Percentiles rank a stretch among this genome's conserved stretches.
Evolutionary conservation across 352 stramenopile species (phyloP).

Genomic region (Phytophthora pseudosyringae): DNA sequence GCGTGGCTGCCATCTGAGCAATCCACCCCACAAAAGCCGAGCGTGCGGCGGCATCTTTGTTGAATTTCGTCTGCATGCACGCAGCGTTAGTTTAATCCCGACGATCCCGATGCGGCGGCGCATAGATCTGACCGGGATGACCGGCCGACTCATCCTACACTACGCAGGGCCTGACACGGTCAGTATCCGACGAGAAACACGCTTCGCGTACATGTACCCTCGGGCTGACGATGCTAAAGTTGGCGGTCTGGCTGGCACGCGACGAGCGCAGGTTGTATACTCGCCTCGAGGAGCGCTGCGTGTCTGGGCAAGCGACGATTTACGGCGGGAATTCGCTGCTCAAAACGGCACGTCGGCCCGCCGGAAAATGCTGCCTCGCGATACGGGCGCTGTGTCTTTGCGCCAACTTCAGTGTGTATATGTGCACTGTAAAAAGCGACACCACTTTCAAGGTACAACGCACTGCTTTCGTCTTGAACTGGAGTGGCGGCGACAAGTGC

Average conservation of each 20-base stretch:
- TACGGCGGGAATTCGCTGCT: conserved; percentile 7
- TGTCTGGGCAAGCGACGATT: conserved; percentile 21
- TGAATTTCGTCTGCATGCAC: conserved; percentile 20
- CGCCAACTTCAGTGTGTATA: conserved; percentile 10
- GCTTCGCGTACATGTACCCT: conserved; percentile 4
- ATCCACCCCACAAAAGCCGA: conserved; percentile 14
- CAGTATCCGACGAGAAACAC: conserved; percentile 1
- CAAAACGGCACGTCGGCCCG: neutral
- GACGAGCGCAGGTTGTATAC: conserved; percentile 16
- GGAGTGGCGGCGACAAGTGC: too few species aligned
- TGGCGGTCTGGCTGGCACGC: conserved; percentile 1
- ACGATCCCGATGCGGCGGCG: conserved; percentile 13
- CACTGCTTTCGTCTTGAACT: too few species aligned
- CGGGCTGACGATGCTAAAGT: conserved; percentile 6
- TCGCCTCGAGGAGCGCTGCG: conserved; percentile 8
- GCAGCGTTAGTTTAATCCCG: conserved; percentile 26
- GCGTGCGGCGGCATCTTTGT: conserved; percentile 24
- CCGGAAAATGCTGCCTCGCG: conserved; percentile 22
- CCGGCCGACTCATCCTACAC: conserved; percentile 10
- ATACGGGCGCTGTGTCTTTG: conserved; percentile 17
- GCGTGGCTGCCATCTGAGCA: conserved; percentile 19
- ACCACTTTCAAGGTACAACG: too few species aligned
- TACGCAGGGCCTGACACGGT: neutral
- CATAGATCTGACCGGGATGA: neutral
- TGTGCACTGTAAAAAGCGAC: neutral